Conservation (phyloP, 768 basidiomycete species). For the Lepiota brunneoincarnata region DNA sequence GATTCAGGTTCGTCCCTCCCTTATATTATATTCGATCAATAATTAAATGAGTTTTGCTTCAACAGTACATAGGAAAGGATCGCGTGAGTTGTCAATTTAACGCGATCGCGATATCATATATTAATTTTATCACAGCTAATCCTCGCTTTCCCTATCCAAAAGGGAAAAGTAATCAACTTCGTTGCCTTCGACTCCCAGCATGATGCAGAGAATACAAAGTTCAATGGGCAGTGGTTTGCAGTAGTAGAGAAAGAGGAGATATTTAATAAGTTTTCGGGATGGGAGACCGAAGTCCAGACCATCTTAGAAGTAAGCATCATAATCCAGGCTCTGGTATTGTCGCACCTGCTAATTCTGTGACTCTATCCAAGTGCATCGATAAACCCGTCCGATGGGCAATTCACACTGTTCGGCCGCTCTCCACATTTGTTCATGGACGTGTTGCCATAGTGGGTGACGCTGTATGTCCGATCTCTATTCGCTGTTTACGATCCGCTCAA, state of each 20-base stretch:
- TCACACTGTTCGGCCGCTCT: conserved; percentile 51
- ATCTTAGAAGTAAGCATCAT: conserved; percentile 46
- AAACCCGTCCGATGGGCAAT: conserved; percentile 61
- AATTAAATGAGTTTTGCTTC: too few species aligned
- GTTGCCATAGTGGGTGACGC: conserved; percentile 52
- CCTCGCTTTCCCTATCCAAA: conserved; percentile 59
- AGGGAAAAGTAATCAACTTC: conserved; percentile 32
- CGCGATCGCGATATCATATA: background rate
- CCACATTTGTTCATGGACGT: conserved; percentile 46
- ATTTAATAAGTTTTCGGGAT: conserved; percentile 38
- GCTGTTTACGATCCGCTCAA: too few species aligned
- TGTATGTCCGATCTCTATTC: conserved; percentile 26
- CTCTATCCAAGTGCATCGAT: conserved; percentile 45
- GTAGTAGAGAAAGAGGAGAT: conserved; percentile 45
- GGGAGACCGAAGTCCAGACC: conserved; percentile 60
- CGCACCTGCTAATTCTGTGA: conserved; percentile 7
- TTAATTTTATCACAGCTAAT: conserved; percentile 41
- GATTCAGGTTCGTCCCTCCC: too few species aligned
- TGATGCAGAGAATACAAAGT: conserved; percentile 50
- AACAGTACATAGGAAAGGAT: conserved; percentile 56
- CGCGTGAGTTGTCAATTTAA: conserved; percentile 29
- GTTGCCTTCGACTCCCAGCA: conserved; percentile 46
- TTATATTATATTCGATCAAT: too few species aligned
- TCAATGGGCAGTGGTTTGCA: conserved; percentile 50
- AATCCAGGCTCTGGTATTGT: background rate